Evolutionary conservation across 352 stramenopile species (phyloP), one percentile per base, ranked within the genome.

Genomic region (Phytopythium kandeliae): DNA sequence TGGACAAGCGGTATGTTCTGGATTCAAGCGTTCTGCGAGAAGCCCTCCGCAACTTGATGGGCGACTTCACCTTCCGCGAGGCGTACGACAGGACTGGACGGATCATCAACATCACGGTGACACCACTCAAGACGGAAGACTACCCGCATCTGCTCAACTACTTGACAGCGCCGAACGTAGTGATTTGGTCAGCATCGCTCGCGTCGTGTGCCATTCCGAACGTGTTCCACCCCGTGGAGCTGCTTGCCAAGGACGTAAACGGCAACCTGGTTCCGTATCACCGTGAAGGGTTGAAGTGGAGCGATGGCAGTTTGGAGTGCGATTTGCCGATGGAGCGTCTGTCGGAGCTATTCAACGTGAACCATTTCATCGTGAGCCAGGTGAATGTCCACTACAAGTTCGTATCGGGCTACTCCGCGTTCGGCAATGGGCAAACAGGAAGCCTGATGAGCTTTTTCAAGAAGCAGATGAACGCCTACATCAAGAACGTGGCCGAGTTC

Each of bases 41-140:
- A 30, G 78, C 71, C 9, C 69, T 98, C 24, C 70, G 89, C 41
- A 75, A 71, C 42, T 92, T 95, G 69, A 94, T 99, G 60, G 96
- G 96, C n/a, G 86, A 98, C 64, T 98, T 97, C 63, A 99, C 96
- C 4, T 99, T 99, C 65, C 91, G 97, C 60, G 96, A 98, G 56
- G 97, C 96, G 0, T 99, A 99, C 65, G 96, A 99, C 70, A 78
- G 95, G 36, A 99, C 97, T 12, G 96, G 96, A 28, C 79, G 96
- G 21, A 99, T 99, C 70, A 89, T 99, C 47, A 99, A 99, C 74
- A 98, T 99, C 56, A 98, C 94, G 8, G 97, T 99, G 12, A 98
- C 93, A 7, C 95, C 95, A 22, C 70, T 86, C 45, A 88, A 79
- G 57, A 68, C 78, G 11, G 79, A 87, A 55, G 96, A 99, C 64